Conservation (phyloP, 1,284 basidiomycete species). For the Stygiomarasmius scandens region DNA sequence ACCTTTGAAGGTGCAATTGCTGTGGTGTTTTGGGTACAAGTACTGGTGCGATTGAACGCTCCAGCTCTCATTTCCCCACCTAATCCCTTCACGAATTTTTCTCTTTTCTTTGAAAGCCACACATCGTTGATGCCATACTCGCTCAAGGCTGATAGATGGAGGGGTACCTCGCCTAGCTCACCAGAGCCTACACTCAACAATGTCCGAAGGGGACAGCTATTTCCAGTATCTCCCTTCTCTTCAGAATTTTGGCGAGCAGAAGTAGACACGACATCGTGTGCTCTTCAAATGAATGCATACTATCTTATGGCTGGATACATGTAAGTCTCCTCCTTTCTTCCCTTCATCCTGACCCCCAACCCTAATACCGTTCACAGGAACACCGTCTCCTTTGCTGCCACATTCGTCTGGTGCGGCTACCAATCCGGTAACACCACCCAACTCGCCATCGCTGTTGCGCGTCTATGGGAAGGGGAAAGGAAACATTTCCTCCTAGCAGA, state of each 20-base stretch:
- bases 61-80: too few relatives aligned
- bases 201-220: not conserved
- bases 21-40: too few relatives aligned
- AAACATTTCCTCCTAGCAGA: slow-evolving; percentile 73
- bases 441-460: not conserved
- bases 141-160: too few relatives aligned
- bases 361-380: not conserved
- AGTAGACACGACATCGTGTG: not conserved
- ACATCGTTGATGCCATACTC: too few relatives aligned
- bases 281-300: slow-evolving; percentile 1
- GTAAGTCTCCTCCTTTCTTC: not conserved
- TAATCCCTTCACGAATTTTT: too few relatives aligned
- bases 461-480: slow-evolving; percentile 63
- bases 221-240: not conserved
- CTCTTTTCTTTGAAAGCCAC: too few relatives aligned
- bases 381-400: not conserved
- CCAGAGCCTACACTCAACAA: too few relatives aligned
- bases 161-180: too few relatives aligned
- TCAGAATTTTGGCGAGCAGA: not conserved
- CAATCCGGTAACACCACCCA: slow-evolving; percentile 2
- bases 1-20: too few relatives aligned
- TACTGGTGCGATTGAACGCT: too few relatives aligned
- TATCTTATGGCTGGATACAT: slow-evolving; percentile 3
- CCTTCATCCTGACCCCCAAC: too few relatives aligned
- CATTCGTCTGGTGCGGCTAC: not conserved